Conservation (phyloP, 225 moss, liverwort and hornwort genomes). For the Physcomitrium patens region DNA sequence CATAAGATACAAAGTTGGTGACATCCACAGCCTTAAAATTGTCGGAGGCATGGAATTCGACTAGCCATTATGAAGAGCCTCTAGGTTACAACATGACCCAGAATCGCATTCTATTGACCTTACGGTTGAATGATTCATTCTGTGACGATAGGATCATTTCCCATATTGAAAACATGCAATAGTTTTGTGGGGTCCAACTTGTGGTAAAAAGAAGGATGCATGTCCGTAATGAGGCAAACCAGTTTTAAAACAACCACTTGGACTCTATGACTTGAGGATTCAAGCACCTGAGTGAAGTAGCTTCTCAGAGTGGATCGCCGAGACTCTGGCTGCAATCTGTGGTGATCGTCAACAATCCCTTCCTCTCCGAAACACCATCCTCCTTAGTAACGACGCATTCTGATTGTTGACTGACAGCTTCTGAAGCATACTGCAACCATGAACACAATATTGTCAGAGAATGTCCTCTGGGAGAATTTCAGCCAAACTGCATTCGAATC, state of each 20-base stretch:
- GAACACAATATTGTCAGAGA: conserved; percentile 1
- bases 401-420: conserved; percentile 37
- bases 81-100: too few species aligned
- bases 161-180: neutral
- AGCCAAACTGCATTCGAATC: neutral
- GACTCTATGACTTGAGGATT: neutral
- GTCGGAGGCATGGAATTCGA: too few species aligned
- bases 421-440: conserved; percentile 49
- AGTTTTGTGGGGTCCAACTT: neutral
- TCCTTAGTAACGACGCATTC: conserved; percentile 17
- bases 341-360: conserved; percentile 39
- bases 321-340: conserved; percentile 45
- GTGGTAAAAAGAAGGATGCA: too few species aligned
- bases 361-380: conserved; percentile 32
- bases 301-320: conserved; percentile 26
- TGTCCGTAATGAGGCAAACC: too few species aligned
- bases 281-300: conserved; percentile 3
- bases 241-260: too few species aligned
- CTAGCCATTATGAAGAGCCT: too few species aligned
- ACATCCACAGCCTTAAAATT: too few species aligned
- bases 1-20: too few species aligned
- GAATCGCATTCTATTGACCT: too few species aligned
- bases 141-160: too few species aligned
- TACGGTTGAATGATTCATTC: too few species aligned
- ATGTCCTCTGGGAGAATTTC: neutral